Percentiles rank a stretch among this genome's conserved stretches.
Conservation (phyloP, 1,284 basidiomycete genomes). For the Ceratobasidium sp. region DNA sequence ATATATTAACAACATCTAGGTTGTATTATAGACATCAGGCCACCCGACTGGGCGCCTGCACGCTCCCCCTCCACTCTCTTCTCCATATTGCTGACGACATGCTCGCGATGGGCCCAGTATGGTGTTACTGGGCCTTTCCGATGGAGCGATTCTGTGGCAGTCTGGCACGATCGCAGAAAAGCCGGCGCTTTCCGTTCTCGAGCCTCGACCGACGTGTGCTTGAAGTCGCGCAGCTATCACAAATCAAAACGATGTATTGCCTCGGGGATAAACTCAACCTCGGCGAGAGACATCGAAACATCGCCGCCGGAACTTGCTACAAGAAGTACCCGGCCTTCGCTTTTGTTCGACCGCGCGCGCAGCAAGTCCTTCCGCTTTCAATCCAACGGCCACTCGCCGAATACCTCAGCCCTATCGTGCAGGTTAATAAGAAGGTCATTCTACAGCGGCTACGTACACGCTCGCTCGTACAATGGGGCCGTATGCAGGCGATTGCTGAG, state of each 20-base stretch:
- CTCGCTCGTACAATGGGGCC: background rate
- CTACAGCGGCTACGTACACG: background rate
- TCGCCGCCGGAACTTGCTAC: background rate
- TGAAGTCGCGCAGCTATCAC: slow-evolving; percentile 47
- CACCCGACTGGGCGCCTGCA: slow-evolving; percentile 53
- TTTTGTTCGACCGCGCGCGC: background rate
- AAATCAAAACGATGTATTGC: slow-evolving; percentile 48
- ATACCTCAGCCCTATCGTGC: background rate
- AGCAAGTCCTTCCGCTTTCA: slow-evolving; percentile 43
- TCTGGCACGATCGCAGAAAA: slow-evolving; percentile 48
- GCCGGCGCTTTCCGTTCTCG: slow-evolving; percentile 49
- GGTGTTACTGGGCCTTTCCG: slow-evolving; percentile 60
- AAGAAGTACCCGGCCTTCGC: background rate
- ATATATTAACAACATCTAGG: slow-evolving; percentile 47
- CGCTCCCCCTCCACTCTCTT: slow-evolving; percentile 57
- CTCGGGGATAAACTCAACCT: slow-evolving; percentile 42
- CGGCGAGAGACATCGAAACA: slow-evolving; percentile 14
- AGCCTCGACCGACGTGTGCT: slow-evolving; percentile 49
- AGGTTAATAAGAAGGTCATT: background rate
- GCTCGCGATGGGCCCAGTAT: slow-evolving; percentile 54
- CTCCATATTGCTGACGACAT: slow-evolving; percentile 57
- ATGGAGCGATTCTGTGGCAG: slow-evolving; percentile 52
- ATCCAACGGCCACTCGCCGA: slow-evolving; percentile 34
- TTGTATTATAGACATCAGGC: slow-evolving; percentile 57
- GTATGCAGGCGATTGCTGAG: background rate